Conservation (phyloP, 2,329 filamentous ascomycete genomes). For the Xylariaceae sp. region DNA sequence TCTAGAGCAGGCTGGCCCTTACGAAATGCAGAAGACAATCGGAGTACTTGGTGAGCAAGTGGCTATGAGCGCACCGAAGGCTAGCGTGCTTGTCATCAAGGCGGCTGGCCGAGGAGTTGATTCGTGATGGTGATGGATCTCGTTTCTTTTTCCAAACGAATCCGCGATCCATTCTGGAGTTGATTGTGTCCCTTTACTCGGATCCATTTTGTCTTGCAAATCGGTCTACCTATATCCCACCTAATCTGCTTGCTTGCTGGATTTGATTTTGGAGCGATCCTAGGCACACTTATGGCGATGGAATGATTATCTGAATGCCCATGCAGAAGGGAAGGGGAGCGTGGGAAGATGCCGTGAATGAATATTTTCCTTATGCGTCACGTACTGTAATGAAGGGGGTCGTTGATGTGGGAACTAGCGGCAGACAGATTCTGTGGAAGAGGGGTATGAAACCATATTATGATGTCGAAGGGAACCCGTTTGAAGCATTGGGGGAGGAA, state of each 20-base stretch:
- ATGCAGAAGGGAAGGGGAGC: too few relatives aligned
- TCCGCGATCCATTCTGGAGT: background rate
- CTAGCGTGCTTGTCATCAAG: slow-evolving; percentile 66
- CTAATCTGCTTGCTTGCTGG: background rate
- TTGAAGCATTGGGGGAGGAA: too few relatives aligned
- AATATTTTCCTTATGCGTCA: too few relatives aligned
- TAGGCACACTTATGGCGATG: background rate
- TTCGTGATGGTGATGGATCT: slow-evolving; percentile 11
- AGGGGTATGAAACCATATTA: too few relatives aligned
- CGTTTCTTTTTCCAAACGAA: background rate
- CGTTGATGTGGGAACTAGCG: too few relatives aligned
- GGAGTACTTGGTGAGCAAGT: slow-evolving; percentile 56
- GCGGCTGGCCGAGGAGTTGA: slow-evolving; percentile 37
- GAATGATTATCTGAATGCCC: background rate
- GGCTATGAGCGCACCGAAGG: slow-evolving; percentile 53
- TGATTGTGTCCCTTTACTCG: background rate
- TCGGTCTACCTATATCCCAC: background rate
- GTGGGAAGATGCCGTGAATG: too few relatives aligned
- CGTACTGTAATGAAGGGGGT: too few relatives aligned
- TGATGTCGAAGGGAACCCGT: too few relatives aligned
- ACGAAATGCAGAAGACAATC: slow-evolving; percentile 47
- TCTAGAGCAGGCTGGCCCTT: slow-evolving; percentile 21
- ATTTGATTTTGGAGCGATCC: background rate
- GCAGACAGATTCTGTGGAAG: too few relatives aligned
- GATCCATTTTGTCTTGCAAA: background rate